Evolutionary conservation across 1,139 yeast species (phyloP).

Genomic region (Kodamaea arcana): DNA sequence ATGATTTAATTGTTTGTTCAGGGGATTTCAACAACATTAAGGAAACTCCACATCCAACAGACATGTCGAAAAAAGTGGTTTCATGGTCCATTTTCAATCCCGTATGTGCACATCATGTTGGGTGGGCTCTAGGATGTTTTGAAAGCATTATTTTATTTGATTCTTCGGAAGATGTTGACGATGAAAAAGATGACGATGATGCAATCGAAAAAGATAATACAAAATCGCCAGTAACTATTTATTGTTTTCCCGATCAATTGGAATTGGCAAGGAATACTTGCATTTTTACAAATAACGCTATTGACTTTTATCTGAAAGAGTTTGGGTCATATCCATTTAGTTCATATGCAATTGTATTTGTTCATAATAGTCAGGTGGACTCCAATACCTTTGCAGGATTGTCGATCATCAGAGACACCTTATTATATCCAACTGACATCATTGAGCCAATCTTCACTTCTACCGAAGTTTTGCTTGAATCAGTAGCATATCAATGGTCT

Average conservation of each 20-base stretch:
- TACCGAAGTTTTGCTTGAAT: conserved; percentile 64
- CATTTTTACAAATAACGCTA: conserved; percentile 67
- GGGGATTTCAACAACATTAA: conserved; percentile 59
- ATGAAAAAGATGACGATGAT: conserved; percentile 33
- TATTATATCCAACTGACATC: conserved; percentile 71
- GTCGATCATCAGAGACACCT: conserved; percentile 56
- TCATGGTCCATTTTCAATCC: conserved; percentile 83
- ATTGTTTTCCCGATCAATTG: conserved; percentile 53
- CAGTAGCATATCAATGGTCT: conserved; percentile 87
- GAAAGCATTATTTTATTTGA: conserved; percentile 52
- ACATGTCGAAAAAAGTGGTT: conserved; percentile 68
- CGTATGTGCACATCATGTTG: conserved; percentile 91
- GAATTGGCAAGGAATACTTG: conserved; percentile 71
- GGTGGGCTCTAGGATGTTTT: conserved; percentile 93
- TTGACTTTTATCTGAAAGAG: conserved; percentile 81
- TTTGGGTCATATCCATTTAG: conserved; percentile 93
- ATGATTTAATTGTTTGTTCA: conserved; percentile 68
- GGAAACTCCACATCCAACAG: conserved; percentile 49
- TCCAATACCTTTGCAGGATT: conserved; percentile 73
- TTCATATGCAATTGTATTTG: conserved; percentile 73
- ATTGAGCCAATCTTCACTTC: conserved; percentile 76
- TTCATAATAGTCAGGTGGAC: conserved; percentile 51
- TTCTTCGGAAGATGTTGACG: conserved; percentile 21
- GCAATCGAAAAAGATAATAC: conserved; percentile 34
- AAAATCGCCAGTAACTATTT: conserved; percentile 52